phyloP scores from a whole-genome alignment of 192 early-diverging fungal species.

The Gryganskiella cystojenkinii region DNA sequence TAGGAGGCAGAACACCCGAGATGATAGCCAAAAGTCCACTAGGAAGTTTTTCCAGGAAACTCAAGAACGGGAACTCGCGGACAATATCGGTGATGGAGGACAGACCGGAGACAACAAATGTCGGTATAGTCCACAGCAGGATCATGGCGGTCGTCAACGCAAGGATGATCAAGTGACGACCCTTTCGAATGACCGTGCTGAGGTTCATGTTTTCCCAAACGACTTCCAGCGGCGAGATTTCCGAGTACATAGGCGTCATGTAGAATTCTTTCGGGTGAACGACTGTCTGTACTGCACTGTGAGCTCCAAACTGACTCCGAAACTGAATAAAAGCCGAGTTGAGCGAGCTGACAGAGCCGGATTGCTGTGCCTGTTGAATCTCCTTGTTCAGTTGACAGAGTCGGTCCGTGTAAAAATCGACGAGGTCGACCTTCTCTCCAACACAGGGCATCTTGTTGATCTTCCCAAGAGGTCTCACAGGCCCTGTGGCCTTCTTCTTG shows the following conservation, averaged over 20 bases:
- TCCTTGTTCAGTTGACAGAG: conserved; percentile 58
- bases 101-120: conserved; percentile 58
- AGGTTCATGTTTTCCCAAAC: conserved; percentile 85
- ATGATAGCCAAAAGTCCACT: conserved; percentile 56
- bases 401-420: conserved; percentile 56
- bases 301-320: conserved; percentile 75
- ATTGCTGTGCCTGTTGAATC: conserved; percentile 55
- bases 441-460: conserved; percentile 52
- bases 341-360: conserved; percentile 37
- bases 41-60: conserved; percentile 30
- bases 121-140: conserved; percentile 78
- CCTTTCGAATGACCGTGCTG: conserved; percentile 58
- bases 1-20: conserved; percentile 80
- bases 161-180: conserved; percentile 66
- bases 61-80: conserved; percentile 52
- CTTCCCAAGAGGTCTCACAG: conserved; percentile 65
- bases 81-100: conserved; percentile 61
- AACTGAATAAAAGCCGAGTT: conserved; percentile 89
- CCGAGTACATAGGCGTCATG: conserved; percentile 72
- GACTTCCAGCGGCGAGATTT: conserved; percentile 78
- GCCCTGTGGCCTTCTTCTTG: conserved; percentile 22
- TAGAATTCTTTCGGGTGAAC: conserved; percentile 68
- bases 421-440: conserved; percentile 75
- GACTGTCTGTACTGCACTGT: conserved; percentile 79
- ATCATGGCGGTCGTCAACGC: conserved; percentile 64